phyloP scores from a whole-genome alignment of 768 basidiomycete genomes.

The Asterophora parasitica region DNA sequence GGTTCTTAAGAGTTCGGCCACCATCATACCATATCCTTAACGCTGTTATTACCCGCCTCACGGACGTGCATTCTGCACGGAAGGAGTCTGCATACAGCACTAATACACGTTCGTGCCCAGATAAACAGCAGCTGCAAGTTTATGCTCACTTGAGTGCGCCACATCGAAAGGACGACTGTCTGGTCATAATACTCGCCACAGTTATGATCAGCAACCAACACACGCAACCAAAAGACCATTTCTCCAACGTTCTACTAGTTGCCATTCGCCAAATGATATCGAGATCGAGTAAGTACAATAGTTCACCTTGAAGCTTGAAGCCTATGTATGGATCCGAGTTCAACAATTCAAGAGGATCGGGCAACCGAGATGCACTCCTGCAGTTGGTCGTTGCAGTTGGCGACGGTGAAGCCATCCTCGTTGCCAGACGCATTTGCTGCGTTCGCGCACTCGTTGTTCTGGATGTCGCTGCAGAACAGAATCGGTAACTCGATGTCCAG shows the following conservation, averaged over 20 bases:
- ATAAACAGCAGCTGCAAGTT: too few species aligned
- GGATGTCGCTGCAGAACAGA: slow-evolving; percentile 36
- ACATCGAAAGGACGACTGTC: background rate
- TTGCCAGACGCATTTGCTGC: slow-evolving; percentile 50
- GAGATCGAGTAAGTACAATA: too few species aligned
- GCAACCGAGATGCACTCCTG: slow-evolving; percentile 32
- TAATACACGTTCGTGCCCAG: background rate
- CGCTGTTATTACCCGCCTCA: too few species aligned
- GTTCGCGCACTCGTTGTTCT: slow-evolving; percentile 56
- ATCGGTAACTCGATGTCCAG: background rate
- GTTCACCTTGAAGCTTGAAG: too few species aligned
- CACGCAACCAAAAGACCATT: too few species aligned
- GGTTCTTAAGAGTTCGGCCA: background rate
- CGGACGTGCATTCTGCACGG: too few species aligned
- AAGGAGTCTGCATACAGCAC: background rate
- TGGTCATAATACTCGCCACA: too few species aligned
- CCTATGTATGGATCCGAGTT: background rate
- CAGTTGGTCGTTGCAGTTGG: slow-evolving; percentile 42
- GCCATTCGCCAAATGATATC: too few species aligned
- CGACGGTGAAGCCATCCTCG: slow-evolving; percentile 41
- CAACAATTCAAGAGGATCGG: slow-evolving; percentile 6
- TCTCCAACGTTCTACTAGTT: slow-evolving; percentile 1
- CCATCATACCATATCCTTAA: too few species aligned
- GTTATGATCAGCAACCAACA: too few species aligned
- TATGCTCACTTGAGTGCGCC: background rate